These are phyloP conservation scores for Hypericum androsaemum DNA, from an alignment of 345 rosid genomes.

Conservation along the genomic window DNA sequence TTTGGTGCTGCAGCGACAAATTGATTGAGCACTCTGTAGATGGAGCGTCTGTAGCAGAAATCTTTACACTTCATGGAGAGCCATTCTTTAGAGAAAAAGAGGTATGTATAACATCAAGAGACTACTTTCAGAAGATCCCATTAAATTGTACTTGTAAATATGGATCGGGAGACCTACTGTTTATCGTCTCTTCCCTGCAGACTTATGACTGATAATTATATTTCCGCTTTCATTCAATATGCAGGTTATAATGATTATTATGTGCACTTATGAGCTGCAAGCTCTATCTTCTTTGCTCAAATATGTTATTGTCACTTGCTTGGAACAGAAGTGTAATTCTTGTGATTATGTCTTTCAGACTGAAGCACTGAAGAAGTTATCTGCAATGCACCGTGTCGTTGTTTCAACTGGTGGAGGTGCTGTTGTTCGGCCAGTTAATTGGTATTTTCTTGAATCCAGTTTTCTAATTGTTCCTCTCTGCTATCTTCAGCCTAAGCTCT, in stretches of 20 bases:
- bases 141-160: not conserved
- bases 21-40: slow-evolving; percentile 54
- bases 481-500: not conserved
- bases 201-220: no score
- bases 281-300: no score
- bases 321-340: slow-evolving; percentile 1
- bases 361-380: slow-evolving; percentile 49
- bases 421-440: slow-evolving; percentile 64
- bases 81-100: slow-evolving; percentile 79
- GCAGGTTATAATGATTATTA: no score
- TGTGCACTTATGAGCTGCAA: not conserved
- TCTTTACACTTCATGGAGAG: slow-evolving; percentile 74
- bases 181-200: no score
- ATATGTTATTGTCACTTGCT: not conserved
- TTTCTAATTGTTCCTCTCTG: not conserved
- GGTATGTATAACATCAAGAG: slow-evolving; percentile 29
- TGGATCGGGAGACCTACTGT: no score
- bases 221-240: no score
- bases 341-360: slow-evolving; percentile 37
- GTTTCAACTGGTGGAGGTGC: slow-evolving; percentile 99
- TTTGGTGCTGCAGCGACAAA: slow-evolving; percentile 41
- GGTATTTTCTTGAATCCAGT: slow-evolving; percentile 29
- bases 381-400: slow-evolving; percentile 50
- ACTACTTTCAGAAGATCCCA: not conserved
- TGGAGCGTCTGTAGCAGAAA: slow-evolving; percentile 73